A percentile compares a stretch with the other conserved stretches of the same genome.
Conservation (phyloP, 495 filamentous ascomycete genomes). For the Aspergillus nidulans region DNA sequence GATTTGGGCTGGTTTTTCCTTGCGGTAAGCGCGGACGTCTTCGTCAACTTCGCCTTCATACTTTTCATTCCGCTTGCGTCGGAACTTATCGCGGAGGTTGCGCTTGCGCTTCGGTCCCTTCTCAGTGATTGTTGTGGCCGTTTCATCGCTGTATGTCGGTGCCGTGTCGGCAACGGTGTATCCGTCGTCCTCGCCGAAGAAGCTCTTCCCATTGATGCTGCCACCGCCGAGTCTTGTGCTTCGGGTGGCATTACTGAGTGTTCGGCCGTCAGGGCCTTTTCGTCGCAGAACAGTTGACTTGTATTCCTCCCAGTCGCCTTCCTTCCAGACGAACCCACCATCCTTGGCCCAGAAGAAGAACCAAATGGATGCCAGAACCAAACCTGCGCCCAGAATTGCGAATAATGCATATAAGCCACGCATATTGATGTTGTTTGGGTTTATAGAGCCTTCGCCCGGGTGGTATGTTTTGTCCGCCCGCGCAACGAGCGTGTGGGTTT, state of each 20-base stretch:
- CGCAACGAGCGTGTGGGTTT: slow-evolving; percentile 15
- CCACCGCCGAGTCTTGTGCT: slow-evolving; percentile 77
- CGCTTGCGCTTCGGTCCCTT: slow-evolving; percentile 38
- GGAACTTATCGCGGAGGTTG: slow-evolving; percentile 37
- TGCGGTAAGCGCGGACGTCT: slow-evolving; percentile 75
- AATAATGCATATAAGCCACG: slow-evolving; percentile 78
- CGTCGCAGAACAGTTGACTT: slow-evolving; percentile 93
- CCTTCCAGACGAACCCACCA: slow-evolving; percentile 81
- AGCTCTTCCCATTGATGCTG: slow-evolving; percentile 62
- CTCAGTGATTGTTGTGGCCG: slow-evolving; percentile 37
- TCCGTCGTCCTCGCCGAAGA: slow-evolving; percentile 45
- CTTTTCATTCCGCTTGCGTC: slow-evolving; percentile 37
- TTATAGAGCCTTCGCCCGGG: slow-evolving; percentile 52
- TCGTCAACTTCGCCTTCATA: slow-evolving; percentile 60
- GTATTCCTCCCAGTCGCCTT: slow-evolving; percentile 96
- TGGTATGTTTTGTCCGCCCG: slow-evolving; percentile 22
- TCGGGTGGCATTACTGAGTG: slow-evolving; percentile 73
- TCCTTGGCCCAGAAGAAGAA: slow-evolving; percentile 99
- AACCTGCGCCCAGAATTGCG: slow-evolving; percentile 71
- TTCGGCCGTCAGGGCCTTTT: slow-evolving; percentile 81
- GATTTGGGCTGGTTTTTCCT: slow-evolving; percentile 78
- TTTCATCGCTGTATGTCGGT: slow-evolving; percentile 29
- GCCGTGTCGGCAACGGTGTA: slow-evolving; percentile 46
- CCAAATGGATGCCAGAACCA: slow-evolving; percentile 79
- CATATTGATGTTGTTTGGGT: slow-evolving; percentile 75